Evolutionary conservation across 352 stramenopile genomes (phyloP), one percentile per base, ranked within the genome.

Genomic region (Elongisporangium undulatum): DNA sequence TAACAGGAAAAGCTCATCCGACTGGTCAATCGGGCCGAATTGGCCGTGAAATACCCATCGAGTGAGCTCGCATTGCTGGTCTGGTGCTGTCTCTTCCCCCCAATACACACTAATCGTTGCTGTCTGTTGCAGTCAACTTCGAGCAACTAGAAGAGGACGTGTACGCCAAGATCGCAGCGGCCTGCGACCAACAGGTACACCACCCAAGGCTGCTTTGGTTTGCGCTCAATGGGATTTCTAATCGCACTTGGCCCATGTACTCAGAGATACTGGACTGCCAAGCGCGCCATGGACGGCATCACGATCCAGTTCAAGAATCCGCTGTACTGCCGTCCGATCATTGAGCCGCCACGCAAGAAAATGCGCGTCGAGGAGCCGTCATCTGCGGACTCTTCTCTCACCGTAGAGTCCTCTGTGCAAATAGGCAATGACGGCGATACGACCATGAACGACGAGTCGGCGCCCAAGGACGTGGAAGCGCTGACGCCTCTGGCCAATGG

Each of bases 61-160:
- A 67, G 86, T 95, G 56, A 58, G 65, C 69, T 49, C 15, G 39
- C 23, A 23, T 50, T 16, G 16, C n/a, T 48, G 20, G 2, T 4
- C 20, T 24, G 41, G 4, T 22, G 51, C 7, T 13, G 15, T 20
- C 20, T 21, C 12, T n/a, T n/a, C n/a, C n/a, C 16, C 29, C 21
- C 23, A 4, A 49, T 50, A 17, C 17, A 23, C 3, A 34, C 12
- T 38, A 19, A 19, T 45, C 19, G 45, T 13, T 10, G 4, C 20
- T 41, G 24, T 1, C 26, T 23, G 19, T 48, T 55, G 4, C 52
- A 92, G 84, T 87, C 53, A 95, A 87, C 61, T 94, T 94, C 58
- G 84, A 95, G 61, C 73, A 95, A 55, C 69, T 93, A 0, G 86
- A 95, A 61, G 76, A 90, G 41, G 84, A 95, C 13, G 58, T 92